phyloP scores from a whole-genome alignment of 768 basidiomycete species.

The Clitopilus passeckerianus region DNA sequence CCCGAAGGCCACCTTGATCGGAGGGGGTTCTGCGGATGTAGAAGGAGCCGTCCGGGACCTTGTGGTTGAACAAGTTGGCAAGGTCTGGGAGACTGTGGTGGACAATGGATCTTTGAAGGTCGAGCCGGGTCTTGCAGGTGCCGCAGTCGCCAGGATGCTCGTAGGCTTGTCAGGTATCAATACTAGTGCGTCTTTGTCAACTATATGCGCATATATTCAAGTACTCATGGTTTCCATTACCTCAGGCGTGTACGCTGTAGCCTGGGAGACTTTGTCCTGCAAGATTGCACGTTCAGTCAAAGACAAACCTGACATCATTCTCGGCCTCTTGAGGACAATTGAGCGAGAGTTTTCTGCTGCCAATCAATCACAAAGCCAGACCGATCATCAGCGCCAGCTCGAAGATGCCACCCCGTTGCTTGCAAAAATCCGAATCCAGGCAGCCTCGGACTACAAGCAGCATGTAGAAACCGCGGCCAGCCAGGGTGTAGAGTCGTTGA shows the following conservation, averaged over 20 bases:
- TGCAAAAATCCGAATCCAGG: not conserved
- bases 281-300: slow-evolving; percentile 2
- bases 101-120: slow-evolving; percentile 10
- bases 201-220: not conserved
- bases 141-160: not conserved
- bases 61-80: slow-evolving; percentile 42
- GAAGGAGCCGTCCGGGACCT: slow-evolving; percentile 4
- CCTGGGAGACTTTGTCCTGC: slow-evolving; percentile 39
- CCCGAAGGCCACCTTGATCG: slow-evolving; percentile 1
- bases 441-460: not conserved
- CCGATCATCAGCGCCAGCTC: not conserved
- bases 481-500: not conserved
- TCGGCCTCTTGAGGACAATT: not conserved
- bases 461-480: not conserved
- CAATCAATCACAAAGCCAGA: not conserved
- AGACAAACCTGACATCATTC: not conserved
- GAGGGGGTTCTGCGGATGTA: slow-evolving; percentile 2
- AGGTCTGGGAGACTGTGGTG: slow-evolving; percentile 44
- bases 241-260: slow-evolving; percentile 41
- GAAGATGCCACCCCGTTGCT: not conserved
- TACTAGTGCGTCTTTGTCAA: slow-evolving; percentile 12
- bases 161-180: slow-evolving; percentile 15
- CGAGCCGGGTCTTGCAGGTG: not conserved
- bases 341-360: not conserved
- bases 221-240: not conserved